Evolutionary conservation across 345 rosid species (phyloP).

Genomic region (Punica granatum): DNA sequence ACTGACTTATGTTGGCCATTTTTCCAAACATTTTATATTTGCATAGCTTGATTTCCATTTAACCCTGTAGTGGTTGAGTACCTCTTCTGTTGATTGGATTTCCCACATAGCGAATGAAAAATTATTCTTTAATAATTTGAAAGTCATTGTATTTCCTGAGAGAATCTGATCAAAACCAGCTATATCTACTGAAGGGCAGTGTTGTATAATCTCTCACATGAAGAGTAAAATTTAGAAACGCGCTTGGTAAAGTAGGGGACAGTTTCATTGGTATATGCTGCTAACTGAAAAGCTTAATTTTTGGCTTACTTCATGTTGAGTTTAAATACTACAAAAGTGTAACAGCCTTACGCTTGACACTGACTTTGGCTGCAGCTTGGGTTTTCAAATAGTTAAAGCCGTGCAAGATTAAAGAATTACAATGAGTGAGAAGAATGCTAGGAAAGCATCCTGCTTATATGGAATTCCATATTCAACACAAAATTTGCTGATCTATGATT

Average conservation of each 20-base stretch:
- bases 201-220: no score
- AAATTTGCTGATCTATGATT: not conserved
- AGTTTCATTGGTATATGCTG: no score
- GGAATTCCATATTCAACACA: not conserved
- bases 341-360: not conserved
- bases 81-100: no score
- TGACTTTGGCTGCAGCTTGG: not conserved
- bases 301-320: not conserved
- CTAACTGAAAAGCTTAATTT: not conserved
- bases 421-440: not conserved
- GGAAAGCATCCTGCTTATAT: not conserved
- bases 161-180: no score
- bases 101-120: no score
- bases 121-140: no score
- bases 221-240: no score
- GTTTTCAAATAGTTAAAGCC: not conserved
- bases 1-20: not conserved
- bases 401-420: not conserved
- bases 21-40: not conserved
- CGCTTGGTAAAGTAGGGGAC: no score
- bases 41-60: not conserved
- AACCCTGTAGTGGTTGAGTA: no score
- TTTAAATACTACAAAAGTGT: not conserved
- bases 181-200: no score
- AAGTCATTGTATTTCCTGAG: no score